These are phyloP conservation scores for Bothriochloa decipiens DNA, from an alignment of 176 grass and related monocot genomes.

Conservation along the genomic window DNA sequence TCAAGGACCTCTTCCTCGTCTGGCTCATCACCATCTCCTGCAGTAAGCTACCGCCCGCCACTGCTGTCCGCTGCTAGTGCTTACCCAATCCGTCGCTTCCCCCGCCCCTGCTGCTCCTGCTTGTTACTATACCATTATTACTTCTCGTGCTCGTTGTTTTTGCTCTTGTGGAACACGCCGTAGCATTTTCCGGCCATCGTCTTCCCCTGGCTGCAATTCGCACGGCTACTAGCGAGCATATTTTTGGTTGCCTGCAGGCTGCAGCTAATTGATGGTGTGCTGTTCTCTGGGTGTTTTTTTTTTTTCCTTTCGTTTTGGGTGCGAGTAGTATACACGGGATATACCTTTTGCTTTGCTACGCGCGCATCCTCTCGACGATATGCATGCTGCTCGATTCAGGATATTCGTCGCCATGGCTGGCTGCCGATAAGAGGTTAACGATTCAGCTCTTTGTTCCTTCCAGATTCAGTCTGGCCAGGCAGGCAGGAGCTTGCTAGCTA, in stretches of 20 bases:
- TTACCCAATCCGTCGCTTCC: too few relatives aligned
- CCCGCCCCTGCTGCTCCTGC: too few relatives aligned
- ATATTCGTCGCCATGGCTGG: background rate
- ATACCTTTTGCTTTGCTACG: background rate
- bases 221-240: background rate
- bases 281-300: too few relatives aligned
- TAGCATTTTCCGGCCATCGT: background rate
- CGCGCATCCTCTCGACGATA: background rate
- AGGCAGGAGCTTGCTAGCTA: background rate
- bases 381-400: background rate
- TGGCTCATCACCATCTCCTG: conserved; percentile 62
- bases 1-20: conserved; percentile 50
- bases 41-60: conserved; percentile 33
- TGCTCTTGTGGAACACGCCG: background rate
- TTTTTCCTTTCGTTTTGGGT: background rate
- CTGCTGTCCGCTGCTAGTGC: too few relatives aligned
- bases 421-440: background rate
- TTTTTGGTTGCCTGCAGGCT: background rate
- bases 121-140: too few relatives aligned
- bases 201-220: background rate
- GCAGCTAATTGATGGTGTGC: background rate
- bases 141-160: background rate
- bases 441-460: background rate
- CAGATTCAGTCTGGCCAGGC: background rate
- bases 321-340: background rate